Evolutionary conservation across 208 protist species (phyloP).

Genomic region (Balamuthia mandrillaris): DNA sequence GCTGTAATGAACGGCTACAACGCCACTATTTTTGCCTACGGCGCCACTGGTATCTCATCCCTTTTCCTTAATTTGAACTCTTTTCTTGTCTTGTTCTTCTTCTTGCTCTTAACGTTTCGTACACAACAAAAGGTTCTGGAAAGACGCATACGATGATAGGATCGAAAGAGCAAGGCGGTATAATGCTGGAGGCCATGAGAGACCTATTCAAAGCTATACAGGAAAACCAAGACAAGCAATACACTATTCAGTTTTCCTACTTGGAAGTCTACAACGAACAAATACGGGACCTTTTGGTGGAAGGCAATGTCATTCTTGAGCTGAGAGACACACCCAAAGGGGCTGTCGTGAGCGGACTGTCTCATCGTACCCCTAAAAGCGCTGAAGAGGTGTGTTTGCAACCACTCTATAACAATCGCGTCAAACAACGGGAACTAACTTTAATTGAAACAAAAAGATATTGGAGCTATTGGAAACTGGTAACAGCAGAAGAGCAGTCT

Average conservation of each 20-base stretch:
- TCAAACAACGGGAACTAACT: neutral
- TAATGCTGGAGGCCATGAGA: constrained; percentile 74
- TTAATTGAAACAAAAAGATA: constrained; percentile 34
- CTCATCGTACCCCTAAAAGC: constrained; percentile 43
- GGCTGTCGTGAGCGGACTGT: constrained; percentile 62
- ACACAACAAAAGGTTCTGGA: constrained; percentile 65
- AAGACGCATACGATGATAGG: constrained; percentile 83
- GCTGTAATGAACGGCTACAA: constrained; percentile 76
- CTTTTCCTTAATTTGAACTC: neutral
- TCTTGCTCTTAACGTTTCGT: neutral
- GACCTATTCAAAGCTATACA: constrained; percentile 73
- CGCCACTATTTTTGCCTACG: constrained; percentile 79
- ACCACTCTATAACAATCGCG: neutral
- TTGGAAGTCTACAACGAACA: constrained; percentile 84
- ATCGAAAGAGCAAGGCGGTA: constrained; percentile 52
- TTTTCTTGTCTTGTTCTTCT: neutral
- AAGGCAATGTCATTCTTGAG: constrained; percentile 31
- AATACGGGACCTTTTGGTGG: constrained; percentile 74
- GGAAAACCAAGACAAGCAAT: constrained; percentile 32
- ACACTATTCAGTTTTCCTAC: constrained; percentile 66
- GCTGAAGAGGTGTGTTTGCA: constrained; percentile 57
- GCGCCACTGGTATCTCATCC: constrained; percentile 70
- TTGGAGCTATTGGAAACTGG: constrained; percentile 66
- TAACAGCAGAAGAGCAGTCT: constrained; percentile 71
- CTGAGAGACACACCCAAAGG: constrained; percentile 59